These are phyloP conservation scores for Tylopilus sp. DNA, from an alignment of 1,284 basidiomycete genomes.

Conservation along the genomic window DNA sequence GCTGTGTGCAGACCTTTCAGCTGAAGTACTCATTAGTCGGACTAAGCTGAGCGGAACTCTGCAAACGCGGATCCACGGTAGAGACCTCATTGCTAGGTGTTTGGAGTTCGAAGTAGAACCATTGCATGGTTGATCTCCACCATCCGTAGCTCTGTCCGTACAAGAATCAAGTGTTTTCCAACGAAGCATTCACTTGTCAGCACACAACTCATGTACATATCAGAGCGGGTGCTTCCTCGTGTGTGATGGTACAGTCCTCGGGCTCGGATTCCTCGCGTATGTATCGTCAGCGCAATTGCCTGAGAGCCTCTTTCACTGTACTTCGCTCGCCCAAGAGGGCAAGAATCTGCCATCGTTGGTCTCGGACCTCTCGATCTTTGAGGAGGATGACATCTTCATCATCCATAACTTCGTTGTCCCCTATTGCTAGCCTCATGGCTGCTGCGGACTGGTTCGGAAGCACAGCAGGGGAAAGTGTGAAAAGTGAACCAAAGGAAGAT, in stretches of 20 bases:
- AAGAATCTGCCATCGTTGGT: constrained; percentile 71
- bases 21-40: neutral
- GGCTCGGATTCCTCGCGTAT: neutral
- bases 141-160: neutral
- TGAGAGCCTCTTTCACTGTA: constrained; percentile 62
- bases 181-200: neutral
- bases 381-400: constrained; percentile 50
- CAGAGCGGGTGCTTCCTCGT: neutral
- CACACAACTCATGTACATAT: neutral
- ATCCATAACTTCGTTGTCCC: constrained; percentile 53
- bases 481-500: constrained; percentile 69
- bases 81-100: too few relatives aligned
- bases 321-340: constrained; percentile 71
- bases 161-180: neutral
- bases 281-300: constrained; percentile 29
- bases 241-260: neutral
- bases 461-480: constrained; percentile 72
- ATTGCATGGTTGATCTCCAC: neutral
- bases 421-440: constrained; percentile 62
- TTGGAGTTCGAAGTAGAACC: neutral
- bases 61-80: too few relatives aligned
- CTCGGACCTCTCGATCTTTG: constrained; percentile 61
- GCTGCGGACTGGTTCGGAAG: constrained; percentile 73
- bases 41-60: too few relatives aligned
- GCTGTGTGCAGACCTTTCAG: neutral